Percentiles rank a stretch among this genome's conserved stretches.
Evolutionary conservation across 2,329 filamentous ascomycete species (phyloP).

Genomic region (Penicillium fuscoglaucum): DNA sequence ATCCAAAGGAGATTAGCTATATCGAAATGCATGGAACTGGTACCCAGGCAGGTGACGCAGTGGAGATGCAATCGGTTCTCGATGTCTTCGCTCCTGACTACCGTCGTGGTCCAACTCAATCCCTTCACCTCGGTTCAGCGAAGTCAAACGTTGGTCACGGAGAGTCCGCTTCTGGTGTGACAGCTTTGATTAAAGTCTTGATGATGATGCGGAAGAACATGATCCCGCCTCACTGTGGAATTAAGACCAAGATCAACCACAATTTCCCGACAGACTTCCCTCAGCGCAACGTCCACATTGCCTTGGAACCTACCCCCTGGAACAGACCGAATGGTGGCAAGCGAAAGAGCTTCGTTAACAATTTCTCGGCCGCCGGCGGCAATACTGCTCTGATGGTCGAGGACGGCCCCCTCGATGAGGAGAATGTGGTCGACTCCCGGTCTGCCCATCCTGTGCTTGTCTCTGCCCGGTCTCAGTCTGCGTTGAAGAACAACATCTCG

Average conservation of each 20-base stretch:
- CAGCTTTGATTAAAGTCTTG: slow-evolving; percentile 38
- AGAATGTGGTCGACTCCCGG: slow-evolving; percentile 50
- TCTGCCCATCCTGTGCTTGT: slow-evolving; percentile 60
- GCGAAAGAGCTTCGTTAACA: slow-evolving; percentile 58
- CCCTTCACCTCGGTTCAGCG: slow-evolving; percentile 62
- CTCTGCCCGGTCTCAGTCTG: slow-evolving; percentile 54
- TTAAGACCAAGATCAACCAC: slow-evolving; percentile 48
- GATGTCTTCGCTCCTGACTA: slow-evolving; percentile 60
- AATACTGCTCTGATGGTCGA: slow-evolving; percentile 69
- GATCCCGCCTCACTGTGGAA: slow-evolving; percentile 38
- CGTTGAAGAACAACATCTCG: slow-evolving; percentile 57
- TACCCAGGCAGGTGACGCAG: slow-evolving; percentile 79
- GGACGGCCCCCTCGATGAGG: slow-evolving; percentile 47
- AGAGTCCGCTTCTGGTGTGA: slow-evolving; percentile 60
- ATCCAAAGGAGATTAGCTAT: slow-evolving; percentile 75
- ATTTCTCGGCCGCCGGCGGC: slow-evolving; percentile 70
- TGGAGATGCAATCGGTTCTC: slow-evolving; percentile 77
- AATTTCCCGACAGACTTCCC: slow-evolving; percentile 47
- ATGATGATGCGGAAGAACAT: slow-evolving; percentile 40
- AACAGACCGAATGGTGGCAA: slow-evolving; percentile 29
- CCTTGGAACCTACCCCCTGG: slow-evolving; percentile 49
- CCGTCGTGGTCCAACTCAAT: slow-evolving; percentile 48
- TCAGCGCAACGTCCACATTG: slow-evolving; percentile 46
- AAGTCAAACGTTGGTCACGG: slow-evolving; percentile 67
- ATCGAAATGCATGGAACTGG: slow-evolving; percentile 90